Percentiles rank a stretch among this genome's conserved stretches.
Conservation (phyloP, 2,329 filamentous ascomycete species). For the Bipolaris oryzae region DNA sequence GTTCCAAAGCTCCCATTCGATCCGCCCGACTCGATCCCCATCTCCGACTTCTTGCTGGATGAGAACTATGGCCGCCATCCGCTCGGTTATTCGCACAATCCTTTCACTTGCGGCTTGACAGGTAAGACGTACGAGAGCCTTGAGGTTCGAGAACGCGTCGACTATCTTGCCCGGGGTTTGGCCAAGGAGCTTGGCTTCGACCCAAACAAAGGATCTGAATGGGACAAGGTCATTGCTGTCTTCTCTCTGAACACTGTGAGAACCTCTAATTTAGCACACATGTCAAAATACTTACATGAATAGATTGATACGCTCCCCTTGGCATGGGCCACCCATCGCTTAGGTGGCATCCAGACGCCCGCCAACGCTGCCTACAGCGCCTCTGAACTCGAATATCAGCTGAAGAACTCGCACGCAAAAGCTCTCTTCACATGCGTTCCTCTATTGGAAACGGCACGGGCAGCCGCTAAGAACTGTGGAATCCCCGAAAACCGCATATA, state of each 20-base stretch:
- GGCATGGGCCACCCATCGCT: constrained; percentile 73
- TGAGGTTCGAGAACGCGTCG: constrained; percentile 69
- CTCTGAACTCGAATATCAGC: constrained; percentile 72
- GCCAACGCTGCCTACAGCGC: constrained; percentile 77
- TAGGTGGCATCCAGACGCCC: constrained; percentile 75
- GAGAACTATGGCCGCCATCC: constrained; percentile 72
- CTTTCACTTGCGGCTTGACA: constrained; percentile 78
- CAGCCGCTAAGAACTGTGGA: constrained; percentile 67
- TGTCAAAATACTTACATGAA: constrained; percentile 22
- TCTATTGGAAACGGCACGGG: constrained; percentile 67
- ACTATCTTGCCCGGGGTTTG: constrained; percentile 70
- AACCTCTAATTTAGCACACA: constrained; percentile 1
- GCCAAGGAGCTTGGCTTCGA: constrained; percentile 73
- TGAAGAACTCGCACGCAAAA: constrained; percentile 71
- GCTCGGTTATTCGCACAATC: constrained; percentile 66
- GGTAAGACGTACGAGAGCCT: constrained; percentile 68
- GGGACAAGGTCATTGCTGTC: constrained; percentile 78
- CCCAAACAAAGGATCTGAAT: constrained; percentile 73
- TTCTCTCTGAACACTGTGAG: constrained; percentile 81
- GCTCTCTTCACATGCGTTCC: constrained; percentile 74
- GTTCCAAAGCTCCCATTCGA: constrained; percentile 66
- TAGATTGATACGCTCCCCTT: constrained; percentile 77
- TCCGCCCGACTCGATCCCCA: constrained; percentile 74
- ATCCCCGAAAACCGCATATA: constrained; percentile 71
- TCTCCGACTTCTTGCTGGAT: constrained; percentile 77